These are phyloP conservation scores for Prunus yedoensis DNA, from an alignment of 331 rosid species.

Conservation along the genomic window DNA sequence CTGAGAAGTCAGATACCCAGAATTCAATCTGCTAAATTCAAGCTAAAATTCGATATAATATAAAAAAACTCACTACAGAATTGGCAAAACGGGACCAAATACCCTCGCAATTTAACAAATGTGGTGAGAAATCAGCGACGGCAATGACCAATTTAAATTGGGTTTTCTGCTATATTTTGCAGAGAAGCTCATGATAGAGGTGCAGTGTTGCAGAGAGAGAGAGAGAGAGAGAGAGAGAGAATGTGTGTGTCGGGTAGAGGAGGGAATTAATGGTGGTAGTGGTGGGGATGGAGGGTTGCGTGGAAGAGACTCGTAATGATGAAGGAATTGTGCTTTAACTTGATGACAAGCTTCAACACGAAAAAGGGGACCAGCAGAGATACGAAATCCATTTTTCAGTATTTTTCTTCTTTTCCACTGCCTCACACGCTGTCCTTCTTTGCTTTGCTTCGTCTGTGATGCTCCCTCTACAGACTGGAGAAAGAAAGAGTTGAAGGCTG, in stretches of 20 bases:
- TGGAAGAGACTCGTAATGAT: constrained; percentile 59
- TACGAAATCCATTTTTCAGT: constrained; percentile 34
- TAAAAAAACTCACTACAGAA: constrained; percentile 11
- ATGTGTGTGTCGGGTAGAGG: not conserved
- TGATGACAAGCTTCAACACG: constrained; percentile 60
- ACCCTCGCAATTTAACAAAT: not conserved
- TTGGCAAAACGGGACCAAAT: not conserved
- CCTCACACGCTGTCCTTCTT: no score
- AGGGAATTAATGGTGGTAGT: not conserved
- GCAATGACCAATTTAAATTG: not conserved
- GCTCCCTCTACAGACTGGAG: constrained; percentile 7
- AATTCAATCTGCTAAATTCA: not conserved
- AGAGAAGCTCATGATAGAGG: not conserved
- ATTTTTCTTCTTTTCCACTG: not conserved
- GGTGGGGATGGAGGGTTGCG: constrained; percentile 43
- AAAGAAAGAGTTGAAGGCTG: not conserved
- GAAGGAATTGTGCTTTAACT: constrained; percentile 44
- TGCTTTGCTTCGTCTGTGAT: not conserved
- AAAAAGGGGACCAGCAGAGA: constrained; percentile 61
- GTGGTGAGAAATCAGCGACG: not conserved
- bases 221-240: not conserved
- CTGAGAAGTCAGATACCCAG: constrained; percentile 6
- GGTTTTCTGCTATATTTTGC: not conserved
- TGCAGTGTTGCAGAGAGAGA: not conserved
- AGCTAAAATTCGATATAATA: not conserved